A percentile compares a stretch with the other conserved stretches of the same genome.
Conservation (phyloP, 768 basidiomycete genomes). For the Grammothele lineata region DNA sequence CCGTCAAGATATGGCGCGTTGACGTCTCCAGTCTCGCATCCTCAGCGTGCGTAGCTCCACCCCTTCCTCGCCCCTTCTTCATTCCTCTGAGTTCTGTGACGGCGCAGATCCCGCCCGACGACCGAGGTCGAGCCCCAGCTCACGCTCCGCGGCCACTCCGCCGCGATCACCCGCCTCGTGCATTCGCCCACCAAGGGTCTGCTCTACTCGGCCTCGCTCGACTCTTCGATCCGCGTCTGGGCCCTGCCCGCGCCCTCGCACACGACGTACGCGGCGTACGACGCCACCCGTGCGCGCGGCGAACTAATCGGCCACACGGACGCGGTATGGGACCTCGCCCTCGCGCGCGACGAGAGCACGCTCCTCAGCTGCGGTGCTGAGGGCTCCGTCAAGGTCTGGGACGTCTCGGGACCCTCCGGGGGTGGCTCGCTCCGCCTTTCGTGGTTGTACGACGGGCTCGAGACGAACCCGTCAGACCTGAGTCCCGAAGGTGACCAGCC, state of each 20-base stretch:
- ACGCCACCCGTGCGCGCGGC: conserved; percentile 70
- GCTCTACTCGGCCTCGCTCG: conserved; percentile 89
- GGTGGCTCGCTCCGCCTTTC: conserved; percentile 65
- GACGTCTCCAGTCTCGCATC: conserved; percentile 73
- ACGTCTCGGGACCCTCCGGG: conserved; percentile 64
- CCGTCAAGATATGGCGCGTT: conserved; percentile 94
- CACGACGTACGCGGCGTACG: conserved; percentile 90
- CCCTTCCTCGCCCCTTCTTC: no score
- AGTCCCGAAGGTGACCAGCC: conserved; percentile 44
- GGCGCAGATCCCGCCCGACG: conserved; percentile 54
- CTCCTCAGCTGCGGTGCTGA: conserved; percentile 91
- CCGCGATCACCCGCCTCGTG: conserved; percentile 81
- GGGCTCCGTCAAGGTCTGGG: conserved; percentile 92
- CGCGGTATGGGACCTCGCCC: conserved; percentile 92
- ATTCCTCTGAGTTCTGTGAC: no score
- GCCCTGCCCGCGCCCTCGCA: conserved; percentile 69
- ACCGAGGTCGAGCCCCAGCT: conserved; percentile 92
- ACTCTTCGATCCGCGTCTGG: conserved; percentile 93
- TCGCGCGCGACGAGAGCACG: conserved; percentile 77
- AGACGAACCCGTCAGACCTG: conserved; percentile 35
- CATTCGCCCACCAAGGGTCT: conserved; percentile 72
- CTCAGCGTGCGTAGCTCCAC: conserved; percentile 56
- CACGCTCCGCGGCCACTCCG: conserved; percentile 91
- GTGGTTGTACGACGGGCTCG: conserved; percentile 77
- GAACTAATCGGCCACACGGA: conserved; percentile 92